Base-by-base conservation (phyloP, 306 rosid genomes). In the Citrullus amarus region DNA sequence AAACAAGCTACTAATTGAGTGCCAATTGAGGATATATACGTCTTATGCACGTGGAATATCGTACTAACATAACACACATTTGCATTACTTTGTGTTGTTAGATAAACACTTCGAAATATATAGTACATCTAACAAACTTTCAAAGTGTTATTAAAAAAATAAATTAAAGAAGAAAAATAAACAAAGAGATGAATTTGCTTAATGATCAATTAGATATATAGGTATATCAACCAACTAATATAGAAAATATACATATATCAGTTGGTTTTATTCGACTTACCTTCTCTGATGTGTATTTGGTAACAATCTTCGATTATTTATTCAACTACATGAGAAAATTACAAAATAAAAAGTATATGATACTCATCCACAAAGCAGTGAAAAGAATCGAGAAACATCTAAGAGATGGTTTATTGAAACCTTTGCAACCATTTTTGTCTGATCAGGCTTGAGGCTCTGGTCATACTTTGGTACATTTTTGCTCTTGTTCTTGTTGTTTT, bases 261-360 rank as follows among this genome's bases (percentile, higher is more conserved):
- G 34, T 92, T 18, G 96, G 92, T 25, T 85, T 94, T 89, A 59
- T 94, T 94, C 88, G 82, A 97, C 80, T 87, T 9, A 89, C 98
- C 87, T 90, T 90, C 86, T 92, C 98, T 87, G 90, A 79, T 83
- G 92, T 87, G 85, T 93, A 0, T 85, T 34, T 89, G 96, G 89
- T 94, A 96, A 96, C 97, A 94, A 43, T 92, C 97, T 87, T 90
- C 96, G 97, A 94, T 94, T 0, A 97, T 88, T 7, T 89, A 93
- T 88, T 58, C 36, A 18, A 22, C 12, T 32, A 20, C 68, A 25
- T 12, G 15, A 54, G 74, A 32, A 28, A 60, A 28, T 8, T 41
- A 20, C 10, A 51, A 79, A 50, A 54, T 75, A 63, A 57, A 34
- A 53, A 63, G 68, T 72, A 85, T 77, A 69, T 51, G 75, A 75